Conservation (phyloP, 192 early-diverging fungal species). For the Chytriomyces sp. region DNA sequence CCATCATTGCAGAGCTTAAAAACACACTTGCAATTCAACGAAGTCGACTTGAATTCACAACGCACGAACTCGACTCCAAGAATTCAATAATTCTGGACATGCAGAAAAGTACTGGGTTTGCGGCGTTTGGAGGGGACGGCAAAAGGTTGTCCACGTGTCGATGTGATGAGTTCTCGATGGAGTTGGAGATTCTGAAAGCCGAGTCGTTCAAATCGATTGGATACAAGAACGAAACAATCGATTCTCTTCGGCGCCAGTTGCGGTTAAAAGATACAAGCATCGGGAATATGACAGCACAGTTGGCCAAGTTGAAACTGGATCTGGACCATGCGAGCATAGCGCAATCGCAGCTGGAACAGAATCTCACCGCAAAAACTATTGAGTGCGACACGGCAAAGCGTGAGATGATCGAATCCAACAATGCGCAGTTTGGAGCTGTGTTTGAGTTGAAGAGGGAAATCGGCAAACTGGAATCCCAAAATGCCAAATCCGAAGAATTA, state of each 20-base stretch:
- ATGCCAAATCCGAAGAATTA: background rate
- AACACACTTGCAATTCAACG: conserved; percentile 8
- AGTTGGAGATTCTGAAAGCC: background rate
- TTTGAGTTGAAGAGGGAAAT: too few species aligned
- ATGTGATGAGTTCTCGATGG: background rate
- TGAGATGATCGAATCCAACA: too few species aligned
- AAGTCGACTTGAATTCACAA: background rate
- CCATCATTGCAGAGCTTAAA: conserved; percentile 6
- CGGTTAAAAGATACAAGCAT: background rate
- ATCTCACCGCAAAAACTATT: too few species aligned
- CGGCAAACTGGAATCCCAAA: too few species aligned
- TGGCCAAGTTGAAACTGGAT: conserved; percentile 1
- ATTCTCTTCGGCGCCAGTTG: background rate
- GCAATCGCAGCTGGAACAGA: background rate
- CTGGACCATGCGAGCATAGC: background rate
- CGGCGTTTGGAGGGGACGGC: background rate
- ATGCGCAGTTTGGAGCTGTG: too few species aligned
- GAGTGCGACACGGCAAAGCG: too few species aligned
- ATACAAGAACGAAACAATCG: conserved; percentile 15
- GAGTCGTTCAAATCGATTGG: background rate
- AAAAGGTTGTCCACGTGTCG: too few species aligned
- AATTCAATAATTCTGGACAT: background rate
- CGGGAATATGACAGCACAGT: background rate
- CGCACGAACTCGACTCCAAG: background rate
- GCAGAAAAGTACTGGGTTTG: background rate